phyloP scores from a whole-genome alignment of 2,329 filamentous ascomycete genomes.

The Aspergillus bombycis region DNA sequence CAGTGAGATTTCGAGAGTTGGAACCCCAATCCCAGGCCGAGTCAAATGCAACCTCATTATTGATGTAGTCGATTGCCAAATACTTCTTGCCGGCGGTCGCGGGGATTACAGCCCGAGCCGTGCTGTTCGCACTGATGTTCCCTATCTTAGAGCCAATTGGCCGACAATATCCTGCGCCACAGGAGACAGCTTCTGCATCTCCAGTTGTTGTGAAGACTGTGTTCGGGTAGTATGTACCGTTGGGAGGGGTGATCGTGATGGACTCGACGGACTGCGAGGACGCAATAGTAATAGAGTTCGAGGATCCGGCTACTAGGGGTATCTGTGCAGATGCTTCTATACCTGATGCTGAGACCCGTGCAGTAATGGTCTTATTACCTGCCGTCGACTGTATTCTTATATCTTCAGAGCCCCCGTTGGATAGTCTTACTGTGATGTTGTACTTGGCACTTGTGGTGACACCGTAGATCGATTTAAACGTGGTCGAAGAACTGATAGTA shows the following conservation, averaged over 20 bases:
- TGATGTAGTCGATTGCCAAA: constrained; percentile 55
- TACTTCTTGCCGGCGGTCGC: constrained; percentile 40
- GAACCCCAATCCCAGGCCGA: constrained; percentile 49
- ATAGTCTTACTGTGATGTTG: constrained; percentile 25
- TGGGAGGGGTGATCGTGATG: constrained; percentile 26
- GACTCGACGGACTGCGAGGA: constrained; percentile 19
- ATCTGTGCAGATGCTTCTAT: constrained; percentile 14
- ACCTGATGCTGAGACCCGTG: constrained; percentile 13
- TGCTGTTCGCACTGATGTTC: constrained; percentile 36
- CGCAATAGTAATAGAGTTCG: constrained; percentile 31
- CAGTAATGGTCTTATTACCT: not conserved
- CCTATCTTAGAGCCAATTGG: constrained; percentile 51
- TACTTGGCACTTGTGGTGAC: constrained; percentile 32
- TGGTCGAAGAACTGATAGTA: constrained; percentile 11
- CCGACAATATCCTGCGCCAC: constrained; percentile 43
- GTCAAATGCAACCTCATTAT: constrained; percentile 54
- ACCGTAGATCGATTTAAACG: constrained; percentile 31
- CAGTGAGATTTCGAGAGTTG: constrained; percentile 56
- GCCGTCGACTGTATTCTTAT: constrained; percentile 16
- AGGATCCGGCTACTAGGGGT: constrained; percentile 24
- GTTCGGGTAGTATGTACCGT: constrained; percentile 46
- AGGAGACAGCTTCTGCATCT: constrained; percentile 38
- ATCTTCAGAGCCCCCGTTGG: not conserved
- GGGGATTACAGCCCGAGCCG: constrained; percentile 42
- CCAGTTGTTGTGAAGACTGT: constrained; percentile 42